These are phyloP conservation scores for Gonapodya prolifera DNA, from an alignment of 192 early-diverging fungal genomes.

Conservation along the genomic window DNA sequence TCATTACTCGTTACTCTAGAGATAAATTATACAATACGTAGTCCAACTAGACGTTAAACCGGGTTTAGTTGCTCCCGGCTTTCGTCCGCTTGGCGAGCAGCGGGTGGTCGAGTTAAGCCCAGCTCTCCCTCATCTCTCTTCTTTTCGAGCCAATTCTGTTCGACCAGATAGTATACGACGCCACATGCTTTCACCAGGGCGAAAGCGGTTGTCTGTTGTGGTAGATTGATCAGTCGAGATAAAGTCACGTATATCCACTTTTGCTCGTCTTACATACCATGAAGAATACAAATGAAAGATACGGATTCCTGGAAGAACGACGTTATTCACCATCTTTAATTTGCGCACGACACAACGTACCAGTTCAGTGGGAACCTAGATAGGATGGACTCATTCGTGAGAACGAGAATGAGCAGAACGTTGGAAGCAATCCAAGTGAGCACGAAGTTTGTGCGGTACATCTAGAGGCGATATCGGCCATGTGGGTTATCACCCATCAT, in stretches of 20 bases:
- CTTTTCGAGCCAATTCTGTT: background rate
- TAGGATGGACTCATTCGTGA: conserved; percentile 33
- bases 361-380: background rate
- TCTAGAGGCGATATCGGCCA: conserved; percentile 67
- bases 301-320: background rate
- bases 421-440: conserved; percentile 82
- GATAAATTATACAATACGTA: background rate
- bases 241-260: background rate
- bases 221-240: background rate
- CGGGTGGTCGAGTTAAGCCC: background rate
- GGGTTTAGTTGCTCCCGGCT: background rate
- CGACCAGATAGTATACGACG: background rate
- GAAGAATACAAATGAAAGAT: background rate
- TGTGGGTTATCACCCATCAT: conserved; percentile 44
- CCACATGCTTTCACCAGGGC: background rate
- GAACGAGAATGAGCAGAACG: conserved; percentile 52
- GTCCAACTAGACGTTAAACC: background rate
- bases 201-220: background rate
- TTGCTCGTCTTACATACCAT: background rate
- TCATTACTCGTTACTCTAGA: no score
- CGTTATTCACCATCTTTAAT: background rate
- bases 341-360: background rate
- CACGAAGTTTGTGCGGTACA: conserved; percentile 72
- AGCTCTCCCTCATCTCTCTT: background rate
- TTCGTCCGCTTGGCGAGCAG: background rate